phyloP scores from a whole-genome alignment of 2,329 filamentous ascomycete genomes.

The Scedosporium boydii region DNA sequence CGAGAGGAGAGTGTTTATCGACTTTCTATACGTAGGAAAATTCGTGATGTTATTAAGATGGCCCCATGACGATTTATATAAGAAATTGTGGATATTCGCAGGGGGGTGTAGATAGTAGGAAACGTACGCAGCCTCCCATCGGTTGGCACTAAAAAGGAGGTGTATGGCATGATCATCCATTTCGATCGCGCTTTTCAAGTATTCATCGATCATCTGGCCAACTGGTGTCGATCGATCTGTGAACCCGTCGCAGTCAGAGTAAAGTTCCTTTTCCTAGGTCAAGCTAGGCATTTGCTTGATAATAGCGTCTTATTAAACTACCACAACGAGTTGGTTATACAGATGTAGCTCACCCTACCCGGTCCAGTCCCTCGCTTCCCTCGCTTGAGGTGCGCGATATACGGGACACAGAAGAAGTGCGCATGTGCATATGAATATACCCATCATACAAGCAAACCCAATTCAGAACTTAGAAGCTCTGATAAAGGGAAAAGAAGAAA shows the following conservation, averaged over 20 bases:
- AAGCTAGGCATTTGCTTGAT: not conserved
- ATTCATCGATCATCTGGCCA: conserved; percentile 77
- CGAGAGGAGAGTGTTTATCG: conserved; percentile 37
- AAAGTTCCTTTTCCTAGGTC: not conserved
- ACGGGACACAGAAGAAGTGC: not conserved
- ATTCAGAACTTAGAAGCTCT: not conserved
- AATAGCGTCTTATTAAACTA: too few relatives aligned
- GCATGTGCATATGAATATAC: not conserved
- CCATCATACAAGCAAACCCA: not conserved
- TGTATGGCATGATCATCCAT: conserved; percentile 87
- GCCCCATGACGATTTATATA: not conserved
- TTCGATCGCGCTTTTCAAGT: conserved; percentile 61
- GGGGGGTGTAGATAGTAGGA: not conserved
- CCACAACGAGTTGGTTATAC: too few relatives aligned
- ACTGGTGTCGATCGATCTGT: conserved; percentile 75
- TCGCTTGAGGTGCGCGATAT: not conserved
- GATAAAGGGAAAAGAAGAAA: not conserved
- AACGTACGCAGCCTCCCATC: conserved; percentile 64
- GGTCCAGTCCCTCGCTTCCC: too few relatives aligned
- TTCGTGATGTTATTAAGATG: not conserved
- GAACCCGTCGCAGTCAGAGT: not conserved
- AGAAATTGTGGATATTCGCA: not conserved
- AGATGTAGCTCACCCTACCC: too few relatives aligned
- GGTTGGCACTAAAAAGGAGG: conserved; percentile 80
- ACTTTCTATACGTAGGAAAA: not conserved